Evolutionary conservation across 257 asterid genomes (phyloP).

Genomic region (Nicotiana paniculata): DNA sequence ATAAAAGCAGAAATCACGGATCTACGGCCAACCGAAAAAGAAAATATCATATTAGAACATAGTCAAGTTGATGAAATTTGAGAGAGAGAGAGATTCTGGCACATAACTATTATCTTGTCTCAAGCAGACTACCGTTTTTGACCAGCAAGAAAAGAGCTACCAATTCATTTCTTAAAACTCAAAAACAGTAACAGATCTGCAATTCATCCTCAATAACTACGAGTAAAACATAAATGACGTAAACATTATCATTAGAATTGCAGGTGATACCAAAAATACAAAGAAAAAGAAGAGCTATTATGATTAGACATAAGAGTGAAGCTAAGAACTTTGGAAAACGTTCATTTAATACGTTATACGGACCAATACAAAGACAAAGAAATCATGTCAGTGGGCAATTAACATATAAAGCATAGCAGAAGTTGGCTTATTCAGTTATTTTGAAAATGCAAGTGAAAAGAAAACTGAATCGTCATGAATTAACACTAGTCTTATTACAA

Average conservation of each 20-base stretch:
- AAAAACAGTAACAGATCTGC: neutral
- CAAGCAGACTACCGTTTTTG: neutral
- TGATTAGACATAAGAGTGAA: too few relatives aligned
- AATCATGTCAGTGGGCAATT: neutral
- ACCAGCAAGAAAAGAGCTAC: neutral
- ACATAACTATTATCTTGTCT: neutral
- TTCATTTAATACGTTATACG: neutral
- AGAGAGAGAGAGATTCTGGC: too few relatives aligned
- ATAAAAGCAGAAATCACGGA: too few relatives aligned
- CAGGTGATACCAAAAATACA: too few relatives aligned
- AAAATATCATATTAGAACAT: too few relatives aligned
- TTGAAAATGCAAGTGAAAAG: neutral
- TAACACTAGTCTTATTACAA: neutral
- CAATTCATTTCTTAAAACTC: neutral
- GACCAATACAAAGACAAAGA: neutral
- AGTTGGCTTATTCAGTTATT: too few relatives aligned
- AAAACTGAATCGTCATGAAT: too few relatives aligned
- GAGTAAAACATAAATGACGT: neutral
- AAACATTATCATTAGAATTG: neutral
- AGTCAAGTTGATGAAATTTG: too few relatives aligned
- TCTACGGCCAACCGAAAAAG: too few relatives aligned
- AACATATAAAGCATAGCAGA: neutral
- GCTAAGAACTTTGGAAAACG: neutral
- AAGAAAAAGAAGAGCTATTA: too few relatives aligned
- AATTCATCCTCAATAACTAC: neutral